Conservation (phyloP, 345 rosid species). For the Corchorus capsularis region DNA sequence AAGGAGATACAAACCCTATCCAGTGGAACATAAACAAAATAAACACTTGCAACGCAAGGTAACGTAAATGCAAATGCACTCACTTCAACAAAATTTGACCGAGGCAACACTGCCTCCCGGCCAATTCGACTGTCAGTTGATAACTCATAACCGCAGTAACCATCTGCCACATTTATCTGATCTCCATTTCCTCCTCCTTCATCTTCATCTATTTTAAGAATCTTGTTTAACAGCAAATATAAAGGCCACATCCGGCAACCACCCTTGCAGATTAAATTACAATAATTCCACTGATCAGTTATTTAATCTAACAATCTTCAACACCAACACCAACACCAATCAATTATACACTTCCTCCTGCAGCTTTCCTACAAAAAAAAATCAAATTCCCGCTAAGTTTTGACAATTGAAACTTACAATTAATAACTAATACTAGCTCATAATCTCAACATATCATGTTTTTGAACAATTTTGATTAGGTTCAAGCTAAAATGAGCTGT, state of each 20-base stretch:
- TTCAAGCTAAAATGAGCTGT: background rate
- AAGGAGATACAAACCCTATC: background rate
- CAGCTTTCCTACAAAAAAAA: background rate
- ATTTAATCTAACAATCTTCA: slow-evolving; percentile 4
- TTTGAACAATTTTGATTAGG: background rate
- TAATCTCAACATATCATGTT: background rate
- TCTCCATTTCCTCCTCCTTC: slow-evolving; percentile 31
- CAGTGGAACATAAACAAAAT: background rate
- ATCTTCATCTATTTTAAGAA: slow-evolving; percentile 49
- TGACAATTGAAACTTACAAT: background rate
- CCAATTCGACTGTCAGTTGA: slow-evolving; percentile 32
- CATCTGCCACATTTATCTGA: slow-evolving; percentile 22
- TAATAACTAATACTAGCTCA: background rate
- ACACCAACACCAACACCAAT: background rate
- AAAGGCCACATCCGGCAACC: slow-evolving; percentile 61
- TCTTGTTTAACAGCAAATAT: slow-evolving; percentile 57
- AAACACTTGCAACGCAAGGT: background rate
- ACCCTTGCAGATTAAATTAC: background rate
- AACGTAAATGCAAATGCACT: slow-evolving; percentile 19
- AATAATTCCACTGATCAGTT: background rate
- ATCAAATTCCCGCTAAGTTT: background rate
- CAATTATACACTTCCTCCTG: slow-evolving; percentile 1
- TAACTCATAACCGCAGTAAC: slow-evolving; percentile 31
- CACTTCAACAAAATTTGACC: slow-evolving; percentile 53
- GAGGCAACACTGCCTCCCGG: slow-evolving; percentile 36